Percentiles rank a stretch among this genome's conserved stretches.
Conservation (phyloP, 2,329 filamentous ascomycete genomes). For the Venturia oleaginea region DNA sequence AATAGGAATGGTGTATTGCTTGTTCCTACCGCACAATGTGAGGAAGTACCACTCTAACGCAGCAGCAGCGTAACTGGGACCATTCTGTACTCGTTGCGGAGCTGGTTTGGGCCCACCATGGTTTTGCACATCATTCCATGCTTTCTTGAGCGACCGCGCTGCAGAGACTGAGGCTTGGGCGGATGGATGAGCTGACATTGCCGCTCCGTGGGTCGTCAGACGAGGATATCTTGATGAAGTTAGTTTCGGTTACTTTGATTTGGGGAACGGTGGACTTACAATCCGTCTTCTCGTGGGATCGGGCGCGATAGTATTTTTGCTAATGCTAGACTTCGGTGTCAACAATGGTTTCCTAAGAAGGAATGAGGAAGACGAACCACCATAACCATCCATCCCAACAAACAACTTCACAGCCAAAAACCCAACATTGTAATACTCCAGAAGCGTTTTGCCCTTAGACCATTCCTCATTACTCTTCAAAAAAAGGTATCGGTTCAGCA, state of each 20-base stretch:
- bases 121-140: background rate
- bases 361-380: background rate
- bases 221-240: background rate
- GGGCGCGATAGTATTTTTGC: background rate
- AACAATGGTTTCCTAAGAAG: too few species aligned
- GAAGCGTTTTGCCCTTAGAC: background rate
- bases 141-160: background rate
- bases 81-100: background rate
- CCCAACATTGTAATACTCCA: background rate
- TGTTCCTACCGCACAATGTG: background rate
- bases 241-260: too few species aligned
- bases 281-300: background rate
- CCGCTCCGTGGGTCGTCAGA: background rate
- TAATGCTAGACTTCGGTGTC: background rate
- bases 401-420: background rate
- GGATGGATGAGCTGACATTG: too few species aligned
- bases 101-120: background rate
- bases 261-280: background rate
- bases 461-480: background rate
- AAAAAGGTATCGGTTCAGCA: background rate
- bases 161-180: background rate
- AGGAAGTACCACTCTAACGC: conserved; percentile 5
- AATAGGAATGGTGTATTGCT: background rate
- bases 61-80: background rate
- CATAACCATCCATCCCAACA: background rate